Conservation (phyloP, 2,329 filamentous ascomycete species). For the Raffaelea albimanens region DNA sequence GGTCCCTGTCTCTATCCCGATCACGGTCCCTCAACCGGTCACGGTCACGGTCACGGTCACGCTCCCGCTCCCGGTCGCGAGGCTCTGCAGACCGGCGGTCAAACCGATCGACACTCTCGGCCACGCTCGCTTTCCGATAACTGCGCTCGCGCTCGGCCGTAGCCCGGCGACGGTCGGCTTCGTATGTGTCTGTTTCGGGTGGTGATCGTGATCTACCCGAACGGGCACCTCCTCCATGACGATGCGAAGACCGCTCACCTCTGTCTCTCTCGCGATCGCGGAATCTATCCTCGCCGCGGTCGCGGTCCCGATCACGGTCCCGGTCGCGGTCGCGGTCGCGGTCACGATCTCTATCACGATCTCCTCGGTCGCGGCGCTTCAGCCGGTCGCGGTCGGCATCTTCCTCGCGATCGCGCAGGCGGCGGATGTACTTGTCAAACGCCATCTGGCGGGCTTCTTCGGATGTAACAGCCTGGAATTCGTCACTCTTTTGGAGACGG, state of each 20-base stretch:
- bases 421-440: slow-evolving; percentile 86
- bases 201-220: slow-evolving; percentile 64
- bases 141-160: slow-evolving; percentile 91
- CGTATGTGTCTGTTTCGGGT: slow-evolving; percentile 79
- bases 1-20: slow-evolving; percentile 25
- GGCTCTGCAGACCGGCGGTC: slow-evolving; percentile 32
- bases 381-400: slow-evolving; percentile 61
- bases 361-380: slow-evolving; percentile 48
- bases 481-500: slow-evolving; percentile 69
- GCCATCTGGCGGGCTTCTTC: slow-evolving; percentile 76
- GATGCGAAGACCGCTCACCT: slow-evolving; percentile 39
- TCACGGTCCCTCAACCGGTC: slow-evolving; percentile 23
- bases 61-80: slow-evolving; percentile 20
- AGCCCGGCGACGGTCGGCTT: slow-evolving; percentile 87
- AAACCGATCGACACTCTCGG: slow-evolving; percentile 43
- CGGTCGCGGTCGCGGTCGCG: slow-evolving; percentile 46
- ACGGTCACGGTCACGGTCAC: slow-evolving; percentile 33
- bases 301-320: slow-evolving; percentile 1
- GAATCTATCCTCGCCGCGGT: slow-evolving; percentile 15
- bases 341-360: slow-evolving; percentile 21
- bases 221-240: slow-evolving; percentile 37
- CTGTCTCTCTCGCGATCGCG: slow-evolving; percentile 27
- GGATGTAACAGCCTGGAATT: slow-evolving; percentile 72
- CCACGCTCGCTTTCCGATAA: slow-evolving; percentile 71
- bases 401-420: slow-evolving; percentile 84